These are phyloP conservation scores for Tetragonia tetragonoides DNA, from an alignment of 148 eudicot species.

Conservation along the genomic window DNA sequence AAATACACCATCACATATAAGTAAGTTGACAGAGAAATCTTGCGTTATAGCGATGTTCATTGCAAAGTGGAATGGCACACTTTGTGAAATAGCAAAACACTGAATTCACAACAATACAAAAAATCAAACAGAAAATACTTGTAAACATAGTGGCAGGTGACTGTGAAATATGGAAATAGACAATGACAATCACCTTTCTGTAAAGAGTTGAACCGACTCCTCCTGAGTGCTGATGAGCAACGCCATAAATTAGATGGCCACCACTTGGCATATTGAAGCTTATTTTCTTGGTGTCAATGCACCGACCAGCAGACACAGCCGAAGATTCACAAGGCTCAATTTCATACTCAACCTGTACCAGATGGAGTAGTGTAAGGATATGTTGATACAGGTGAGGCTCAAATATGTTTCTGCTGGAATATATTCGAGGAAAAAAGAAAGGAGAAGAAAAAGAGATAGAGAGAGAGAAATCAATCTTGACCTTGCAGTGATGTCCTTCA, in stretches of 20 bases:
- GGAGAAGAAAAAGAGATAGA: background rate
- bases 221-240: constrained; percentile 82
- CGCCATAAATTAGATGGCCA: constrained; percentile 70
- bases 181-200: constrained; percentile 51
- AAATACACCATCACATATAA: background rate
- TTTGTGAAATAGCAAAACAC: background rate
- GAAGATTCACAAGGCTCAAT: constrained; percentile 33
- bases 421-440: background rate
- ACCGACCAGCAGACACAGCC: constrained; percentile 28
- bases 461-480: constrained; percentile 20
- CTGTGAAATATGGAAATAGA: background rate
- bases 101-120: background rate
- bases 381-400: background rate
- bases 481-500: constrained; percentile 54
- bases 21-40: background rate
- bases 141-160: background rate
- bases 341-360: no score
- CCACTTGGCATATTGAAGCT: constrained; percentile 56
- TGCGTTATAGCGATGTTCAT: background rate
- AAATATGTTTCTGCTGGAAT: background rate
- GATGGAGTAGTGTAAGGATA: no score
- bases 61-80: background rate
- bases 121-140: background rate
- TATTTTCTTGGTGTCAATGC: constrained; percentile 42
- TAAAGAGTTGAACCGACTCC: constrained; percentile 70